Evolutionary conservation across 192 early-diverging fungal genomes (phyloP), one percentile per base, ranked within the genome.

Genomic region (Spizellomyces sp.): DNA sequence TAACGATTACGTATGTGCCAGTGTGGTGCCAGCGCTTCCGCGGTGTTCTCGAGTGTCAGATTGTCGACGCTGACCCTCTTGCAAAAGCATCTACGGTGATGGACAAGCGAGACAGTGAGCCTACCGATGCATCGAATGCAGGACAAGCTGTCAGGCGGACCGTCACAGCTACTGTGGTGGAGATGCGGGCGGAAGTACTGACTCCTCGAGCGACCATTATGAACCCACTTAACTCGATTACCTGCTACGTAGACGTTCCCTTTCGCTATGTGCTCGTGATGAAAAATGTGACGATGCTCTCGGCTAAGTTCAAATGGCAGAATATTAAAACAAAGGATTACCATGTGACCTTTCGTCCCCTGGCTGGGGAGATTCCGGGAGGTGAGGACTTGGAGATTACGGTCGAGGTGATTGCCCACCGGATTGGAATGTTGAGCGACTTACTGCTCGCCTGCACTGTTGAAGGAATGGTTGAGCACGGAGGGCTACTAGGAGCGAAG

Each of bases 381-480:
- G 73, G 66, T 5, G 60, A 75, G 47, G 41, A 5, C 27, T 21
- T 54, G 5, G 50, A 75, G 8, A 66, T 83, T 21, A 45, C 44
- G 15, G 70, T 83, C 4, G 57, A 59, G 41, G 14, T 77, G 8
- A 64, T 50, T 8, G 74, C 55, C 55, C 63, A 44, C 22, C 15
- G 62, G 41, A 62, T 75, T 36, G 77, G 79, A 42, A 42, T 44
- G 6, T 9, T 36, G n/a, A 67, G 64, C 54, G 44, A 43, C 8
- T 15, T 79, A 15, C 55, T 74, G n/a, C 47, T 85, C 42, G 48
- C 45, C 9, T 80, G 84, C 54, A 15, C 61, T 10, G 65, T 80
- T 21, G 69, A 75, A 2, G 84, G 78, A 48, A 85, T 85, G 84
- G 76, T 80, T 6, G 79, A 83, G 71, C 43, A 76, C 43, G 58